Percentiles rank a stretch among this genome's conserved stretches.
Evolutionary conservation across 352 stramenopile species (phyloP).

Genomic region (Pythium myriotylum): DNA sequence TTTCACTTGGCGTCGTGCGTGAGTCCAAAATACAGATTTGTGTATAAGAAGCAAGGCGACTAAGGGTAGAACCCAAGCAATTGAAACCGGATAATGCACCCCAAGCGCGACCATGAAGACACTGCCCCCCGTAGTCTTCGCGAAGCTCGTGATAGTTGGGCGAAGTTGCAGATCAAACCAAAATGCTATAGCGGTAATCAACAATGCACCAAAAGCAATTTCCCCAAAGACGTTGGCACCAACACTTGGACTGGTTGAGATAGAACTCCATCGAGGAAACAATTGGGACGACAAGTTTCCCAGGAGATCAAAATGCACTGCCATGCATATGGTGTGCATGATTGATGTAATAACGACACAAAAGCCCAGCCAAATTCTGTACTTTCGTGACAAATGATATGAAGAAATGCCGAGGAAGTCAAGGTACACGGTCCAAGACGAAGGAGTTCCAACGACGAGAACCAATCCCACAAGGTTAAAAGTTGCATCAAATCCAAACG

Average conservation of each 20-base stretch:
- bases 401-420: slow-evolving; percentile 22
- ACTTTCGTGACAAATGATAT: slow-evolving; percentile 18
- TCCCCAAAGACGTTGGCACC: slow-evolving; percentile 31
- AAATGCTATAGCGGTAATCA: slow-evolving; percentile 30
- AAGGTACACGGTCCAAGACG: slow-evolving; percentile 34
- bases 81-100: slow-evolving; percentile 27
- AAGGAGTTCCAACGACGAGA: slow-evolving; percentile 19
- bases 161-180: background rate
- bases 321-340: slow-evolving; percentile 33
- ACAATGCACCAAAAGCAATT: slow-evolving; percentile 26
- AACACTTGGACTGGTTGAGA: slow-evolving; percentile 12
- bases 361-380: slow-evolving; percentile 30
- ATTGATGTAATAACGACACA: slow-evolving; percentile 13
- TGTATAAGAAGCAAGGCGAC: slow-evolving; percentile 30
- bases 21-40: slow-evolving; percentile 12
- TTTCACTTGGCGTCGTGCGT: slow-evolving; percentile 28
- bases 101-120: slow-evolving; percentile 28
- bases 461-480: slow-evolving; percentile 34
- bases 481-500: slow-evolving; percentile 34
- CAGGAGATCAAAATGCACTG: slow-evolving; percentile 20
- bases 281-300: slow-evolving; percentile 22
- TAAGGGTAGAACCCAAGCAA: slow-evolving; percentile 36
- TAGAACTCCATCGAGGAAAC: slow-evolving; percentile 28
- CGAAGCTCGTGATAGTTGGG: slow-evolving; percentile 24
- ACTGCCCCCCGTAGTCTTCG: slow-evolving; percentile 5